A percentile compares a stretch with the other conserved stretches of the same genome.
These are phyloP conservation scores for Neopestalotiopsis rosae DNA, from an alignment of 2,329 filamentous ascomycete genomes.

Conservation along the genomic window DNA sequence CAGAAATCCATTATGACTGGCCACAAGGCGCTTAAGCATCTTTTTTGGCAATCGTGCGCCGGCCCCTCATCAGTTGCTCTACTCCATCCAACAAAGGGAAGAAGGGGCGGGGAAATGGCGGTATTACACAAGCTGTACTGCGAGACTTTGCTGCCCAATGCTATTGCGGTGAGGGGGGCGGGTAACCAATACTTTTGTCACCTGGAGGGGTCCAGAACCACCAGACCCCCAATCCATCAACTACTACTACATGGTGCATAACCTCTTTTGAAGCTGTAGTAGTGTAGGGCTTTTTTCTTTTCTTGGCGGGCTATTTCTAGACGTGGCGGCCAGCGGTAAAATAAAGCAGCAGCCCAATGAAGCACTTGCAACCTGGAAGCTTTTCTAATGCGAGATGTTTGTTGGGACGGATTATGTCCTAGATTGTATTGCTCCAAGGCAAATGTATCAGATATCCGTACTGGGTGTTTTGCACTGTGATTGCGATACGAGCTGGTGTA, in stretches of 20 bases:
- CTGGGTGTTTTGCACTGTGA: not conserved
- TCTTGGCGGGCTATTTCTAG: constrained; percentile 4
- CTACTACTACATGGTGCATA: not conserved
- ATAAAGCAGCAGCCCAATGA: not conserved
- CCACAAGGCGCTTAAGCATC: no score
- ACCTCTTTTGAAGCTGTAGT: not conserved
- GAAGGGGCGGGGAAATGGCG: constrained; percentile 1
- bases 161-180: constrained; percentile 22
- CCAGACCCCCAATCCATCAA: not conserved
- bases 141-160: constrained; percentile 21
- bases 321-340: constrained; percentile 3
- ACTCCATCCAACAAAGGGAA: not conserved
- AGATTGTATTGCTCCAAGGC: no score
- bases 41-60: no score
- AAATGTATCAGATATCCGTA: no score
- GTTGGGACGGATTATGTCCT: no score
- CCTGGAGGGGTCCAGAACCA: not conserved
- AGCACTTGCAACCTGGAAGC: no score
- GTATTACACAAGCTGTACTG: constrained; percentile 14
- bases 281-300: not conserved
- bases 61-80: no score
- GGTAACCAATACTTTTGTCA: constrained; percentile 20
- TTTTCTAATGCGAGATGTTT: no score
- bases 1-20: no score
- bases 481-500: not conserved